Conservation (phyloP, 2,329 filamentous ascomycete species). For the Neofusicoccum kwambonambiense region DNA sequence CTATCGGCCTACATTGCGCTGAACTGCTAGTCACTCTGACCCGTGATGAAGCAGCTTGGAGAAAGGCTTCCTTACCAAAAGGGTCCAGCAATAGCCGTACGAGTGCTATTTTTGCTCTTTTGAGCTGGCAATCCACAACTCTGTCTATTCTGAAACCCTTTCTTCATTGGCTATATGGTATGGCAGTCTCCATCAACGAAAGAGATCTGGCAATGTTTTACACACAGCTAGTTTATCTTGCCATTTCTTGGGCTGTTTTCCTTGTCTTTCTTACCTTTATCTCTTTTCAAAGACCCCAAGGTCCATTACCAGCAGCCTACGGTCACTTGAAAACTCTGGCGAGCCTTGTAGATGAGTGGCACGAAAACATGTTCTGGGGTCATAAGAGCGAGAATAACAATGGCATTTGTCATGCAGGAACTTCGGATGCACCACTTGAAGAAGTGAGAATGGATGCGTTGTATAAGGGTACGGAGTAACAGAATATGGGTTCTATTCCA, state of each 20-base stretch:
- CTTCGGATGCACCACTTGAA: neutral
- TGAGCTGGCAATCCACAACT: neutral
- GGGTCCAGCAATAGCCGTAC: neutral
- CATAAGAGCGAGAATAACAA: neutral
- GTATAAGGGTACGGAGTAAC: neutral
- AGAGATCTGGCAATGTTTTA: neutral
- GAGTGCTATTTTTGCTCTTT: neutral
- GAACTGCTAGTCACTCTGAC: neutral
- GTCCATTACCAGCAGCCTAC: neutral
- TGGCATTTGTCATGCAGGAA: neutral
- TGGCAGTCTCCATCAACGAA: neutral
- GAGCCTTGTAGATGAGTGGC: neutral
- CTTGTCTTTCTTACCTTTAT: neutral
- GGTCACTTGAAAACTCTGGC: neutral
- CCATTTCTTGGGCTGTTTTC: neutral
- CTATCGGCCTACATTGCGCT: neutral
- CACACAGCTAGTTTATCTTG: neutral
- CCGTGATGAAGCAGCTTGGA: neutral
- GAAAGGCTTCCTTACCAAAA: neutral
- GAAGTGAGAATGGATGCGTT: neutral
- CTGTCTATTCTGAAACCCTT: neutral
- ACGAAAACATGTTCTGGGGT: neutral
- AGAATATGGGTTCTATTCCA: no score
- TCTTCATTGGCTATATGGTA: neutral
- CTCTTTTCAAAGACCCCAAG: neutral